A percentile compares a stretch with the other conserved stretches of the same genome.
Evolutionary conservation across 768 basidiomycete genomes (phyloP).

Genomic region (Mycena sanguinolenta): DNA sequence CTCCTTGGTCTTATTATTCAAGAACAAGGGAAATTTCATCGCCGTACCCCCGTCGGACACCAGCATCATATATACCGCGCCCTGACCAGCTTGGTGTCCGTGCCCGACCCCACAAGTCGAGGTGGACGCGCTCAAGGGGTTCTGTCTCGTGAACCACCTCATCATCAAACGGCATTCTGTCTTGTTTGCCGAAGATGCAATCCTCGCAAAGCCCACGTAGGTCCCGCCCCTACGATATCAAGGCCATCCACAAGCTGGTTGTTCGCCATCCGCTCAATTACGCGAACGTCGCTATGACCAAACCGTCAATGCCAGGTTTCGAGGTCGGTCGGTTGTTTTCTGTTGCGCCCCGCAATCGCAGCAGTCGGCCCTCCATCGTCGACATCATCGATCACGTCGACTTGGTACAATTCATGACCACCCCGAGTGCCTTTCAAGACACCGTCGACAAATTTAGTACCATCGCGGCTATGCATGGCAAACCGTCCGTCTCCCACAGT

Average conservation of each 20-base stretch:
- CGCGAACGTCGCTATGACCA: no score
- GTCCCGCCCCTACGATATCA: no score
- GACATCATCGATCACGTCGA: constrained; percentile 11
- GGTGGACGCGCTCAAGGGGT: constrained; percentile 37
- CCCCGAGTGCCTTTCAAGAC: no score
- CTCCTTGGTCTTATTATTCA: neutral
- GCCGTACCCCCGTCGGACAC: neutral
- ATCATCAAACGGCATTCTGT: no score
- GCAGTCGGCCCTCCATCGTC: constrained; percentile 1
- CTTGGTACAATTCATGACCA: constrained; percentile 5
- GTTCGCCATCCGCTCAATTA: no score
- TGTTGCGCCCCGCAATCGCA: constrained; percentile 31
- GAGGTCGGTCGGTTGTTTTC: constrained; percentile 36
- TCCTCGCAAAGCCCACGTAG: no score
- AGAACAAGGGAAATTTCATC: neutral
- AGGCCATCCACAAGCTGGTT: no score
- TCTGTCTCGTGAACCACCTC: no score
- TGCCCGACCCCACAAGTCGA: constrained; percentile 45
- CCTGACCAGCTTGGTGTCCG: constrained; percentile 33
- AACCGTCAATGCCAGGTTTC: constrained; percentile 45
- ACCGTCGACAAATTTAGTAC: constrained; percentile 1
- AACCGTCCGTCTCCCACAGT: neutral
- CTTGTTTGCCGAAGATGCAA: no score
- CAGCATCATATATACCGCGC: constrained; percentile 4
- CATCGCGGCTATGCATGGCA: neutral